Conservation (phyloP, 139 green algal species). For the Pleodorina starrii region DNA sequence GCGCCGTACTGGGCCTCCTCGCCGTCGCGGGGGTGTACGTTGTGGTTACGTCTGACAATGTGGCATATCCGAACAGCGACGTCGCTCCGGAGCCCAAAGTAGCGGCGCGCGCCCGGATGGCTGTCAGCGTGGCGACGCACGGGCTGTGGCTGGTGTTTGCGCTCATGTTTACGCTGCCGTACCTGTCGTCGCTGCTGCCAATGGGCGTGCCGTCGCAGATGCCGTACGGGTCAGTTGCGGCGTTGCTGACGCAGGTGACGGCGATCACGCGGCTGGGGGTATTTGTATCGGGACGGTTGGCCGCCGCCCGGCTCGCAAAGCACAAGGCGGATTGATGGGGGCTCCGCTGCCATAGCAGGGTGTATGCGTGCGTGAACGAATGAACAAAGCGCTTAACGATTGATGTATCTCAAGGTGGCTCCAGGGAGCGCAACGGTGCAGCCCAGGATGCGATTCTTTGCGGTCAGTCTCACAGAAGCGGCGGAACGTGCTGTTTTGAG, state of each 20-base stretch:
- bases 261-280: not conserved
- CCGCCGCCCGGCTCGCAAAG: not conserved
- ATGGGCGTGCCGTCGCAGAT: not conserved
- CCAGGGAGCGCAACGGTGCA: no score
- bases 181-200: not conserved
- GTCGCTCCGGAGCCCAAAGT: not conserved
- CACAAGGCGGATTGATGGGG: not conserved
- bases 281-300: not conserved
- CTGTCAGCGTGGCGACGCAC: not conserved
- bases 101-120: not conserved
- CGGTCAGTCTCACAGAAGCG: no score
- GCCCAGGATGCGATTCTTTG: no score
- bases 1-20: not conserved
- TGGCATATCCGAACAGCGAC: not conserved
- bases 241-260: not conserved
- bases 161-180: not conserved
- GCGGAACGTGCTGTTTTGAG: no score
- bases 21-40: not conserved
- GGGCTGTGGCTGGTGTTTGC: not conserved
- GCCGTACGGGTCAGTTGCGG: not conserved
- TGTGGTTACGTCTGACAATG: not conserved
- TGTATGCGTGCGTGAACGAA: no score
- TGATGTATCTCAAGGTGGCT: no score
- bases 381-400: no score
- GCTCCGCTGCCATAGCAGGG: no score